phyloP scores from a whole-genome alignment of 2,329 filamentous ascomycete genomes.

The Trichocomaceae sp. region DNA sequence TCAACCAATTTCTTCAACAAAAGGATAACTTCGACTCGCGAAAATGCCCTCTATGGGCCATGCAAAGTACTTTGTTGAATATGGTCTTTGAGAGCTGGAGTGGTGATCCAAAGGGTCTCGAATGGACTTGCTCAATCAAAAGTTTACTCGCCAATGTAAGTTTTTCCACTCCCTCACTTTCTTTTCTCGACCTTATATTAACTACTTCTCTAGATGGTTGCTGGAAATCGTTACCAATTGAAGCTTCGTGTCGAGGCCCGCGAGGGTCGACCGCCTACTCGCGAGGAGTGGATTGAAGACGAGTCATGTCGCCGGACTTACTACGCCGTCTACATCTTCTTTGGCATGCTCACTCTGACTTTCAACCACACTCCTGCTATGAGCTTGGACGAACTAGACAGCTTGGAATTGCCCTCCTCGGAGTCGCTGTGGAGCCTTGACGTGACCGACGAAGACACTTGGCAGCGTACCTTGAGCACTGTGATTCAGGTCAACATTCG shows the following conservation, averaged over 20 bases:
- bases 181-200: slow-evolving; percentile 10
- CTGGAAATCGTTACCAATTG: slow-evolving; percentile 91
- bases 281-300: slow-evolving; percentile 91
- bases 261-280: slow-evolving; percentile 65
- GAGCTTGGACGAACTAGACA: slow-evolving; percentile 96
- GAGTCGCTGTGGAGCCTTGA: slow-evolving; percentile 92
- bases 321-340: slow-evolving; percentile 98
- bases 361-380: slow-evolving; percentile 98
- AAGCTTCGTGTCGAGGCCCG: slow-evolving; percentile 89
- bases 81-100: slow-evolving; percentile 99
- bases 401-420: slow-evolving; percentile 82
- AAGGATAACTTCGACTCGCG: slow-evolving; percentile 98
- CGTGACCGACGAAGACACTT: slow-evolving; percentile 68
- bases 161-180: slow-evolving; percentile 11
- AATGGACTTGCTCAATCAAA: slow-evolving; percentile 99
- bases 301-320: slow-evolving; percentile 95
- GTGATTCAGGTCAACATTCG: slow-evolving; percentile 79
- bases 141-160: slow-evolving; percentile 78
- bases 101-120: slow-evolving; percentile 90
- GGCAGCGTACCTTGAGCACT: slow-evolving; percentile 68
- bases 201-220: slow-evolving; percentile 62
- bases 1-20: slow-evolving; percentile 94
- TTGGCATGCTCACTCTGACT: slow-evolving; percentile 85
- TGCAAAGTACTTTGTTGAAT: slow-evolving; percentile 94
- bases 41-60: slow-evolving; percentile 95